Evolutionary conservation across 306 rosid species (phyloP).

Genomic region (Acmispon strigosus): DNA sequence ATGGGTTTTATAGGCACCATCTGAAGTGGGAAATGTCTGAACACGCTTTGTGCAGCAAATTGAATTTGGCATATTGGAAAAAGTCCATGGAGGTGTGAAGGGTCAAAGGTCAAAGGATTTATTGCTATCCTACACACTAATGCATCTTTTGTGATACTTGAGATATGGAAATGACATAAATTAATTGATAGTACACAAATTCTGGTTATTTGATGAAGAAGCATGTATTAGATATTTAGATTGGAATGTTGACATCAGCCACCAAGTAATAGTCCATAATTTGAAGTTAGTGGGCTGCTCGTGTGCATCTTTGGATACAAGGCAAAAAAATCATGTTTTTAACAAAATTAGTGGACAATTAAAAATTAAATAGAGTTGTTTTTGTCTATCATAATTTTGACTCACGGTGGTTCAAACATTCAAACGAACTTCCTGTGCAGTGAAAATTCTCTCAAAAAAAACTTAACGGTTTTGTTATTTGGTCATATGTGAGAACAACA

Average conservation of each 20-base stretch:
- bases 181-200: not conserved
- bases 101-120: not conserved
- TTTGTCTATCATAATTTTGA: no score
- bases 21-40: not conserved
- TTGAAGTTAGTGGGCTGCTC: no score
- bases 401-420: no score
- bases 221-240: not conserved
- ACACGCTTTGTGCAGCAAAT: not conserved
- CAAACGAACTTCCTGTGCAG: no score
- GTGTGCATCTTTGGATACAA: no score
- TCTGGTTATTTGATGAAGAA: not conserved
- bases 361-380: no score
- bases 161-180: not conserved
- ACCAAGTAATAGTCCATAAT: not conserved
- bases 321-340: no score
- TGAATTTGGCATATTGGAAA: not conserved
- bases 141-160: not conserved
- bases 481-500: no score
- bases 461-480: no score
- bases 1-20: not conserved
- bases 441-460: no score
- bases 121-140: not conserved
- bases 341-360: no score
- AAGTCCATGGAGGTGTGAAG: not conserved
- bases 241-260: slow-evolving; percentile 3